phyloP scores from a whole-genome alignment of 495 filamentous ascomycete genomes.

The Penicillium verhagenii region DNA sequence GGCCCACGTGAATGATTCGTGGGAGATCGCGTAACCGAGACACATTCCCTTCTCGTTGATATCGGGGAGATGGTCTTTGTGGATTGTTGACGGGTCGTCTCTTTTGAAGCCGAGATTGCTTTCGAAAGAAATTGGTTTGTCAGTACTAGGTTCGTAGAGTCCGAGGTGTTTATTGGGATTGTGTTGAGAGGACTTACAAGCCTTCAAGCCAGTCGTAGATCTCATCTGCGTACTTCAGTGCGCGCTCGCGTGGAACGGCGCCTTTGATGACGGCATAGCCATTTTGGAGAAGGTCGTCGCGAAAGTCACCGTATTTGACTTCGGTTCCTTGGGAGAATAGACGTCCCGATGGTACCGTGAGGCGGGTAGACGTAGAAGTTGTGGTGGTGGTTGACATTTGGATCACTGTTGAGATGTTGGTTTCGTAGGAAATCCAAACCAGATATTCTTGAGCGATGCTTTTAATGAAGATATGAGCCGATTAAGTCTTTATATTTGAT shows the following conservation, averaged over 20 bases:
- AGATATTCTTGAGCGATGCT: no score
- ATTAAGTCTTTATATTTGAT: no score
- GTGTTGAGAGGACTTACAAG: slow-evolving; percentile 3
- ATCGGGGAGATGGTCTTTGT: slow-evolving; percentile 30
- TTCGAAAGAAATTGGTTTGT: not conserved
- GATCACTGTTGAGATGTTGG: not conserved
- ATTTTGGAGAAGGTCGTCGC: slow-evolving; percentile 21
- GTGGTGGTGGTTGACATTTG: not conserved
- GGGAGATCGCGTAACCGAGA: slow-evolving; percentile 31
- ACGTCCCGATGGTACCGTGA: slow-evolving; percentile 5
- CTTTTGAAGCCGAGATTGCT: slow-evolving; percentile 35
- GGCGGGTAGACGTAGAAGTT: not conserved
- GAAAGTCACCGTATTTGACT: slow-evolving; percentile 23
- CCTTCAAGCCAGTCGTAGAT: slow-evolving; percentile 16
- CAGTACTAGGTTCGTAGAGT: not conserved
- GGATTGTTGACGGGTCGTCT: slow-evolving; percentile 30
- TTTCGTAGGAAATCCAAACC: not conserved
- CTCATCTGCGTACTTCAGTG: slow-evolving; percentile 6
- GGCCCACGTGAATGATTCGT: slow-evolving; percentile 39
- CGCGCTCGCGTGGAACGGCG: slow-evolving; percentile 21
- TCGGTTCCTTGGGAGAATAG: slow-evolving; percentile 12
- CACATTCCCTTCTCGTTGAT: slow-evolving; percentile 38
- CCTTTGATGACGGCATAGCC: slow-evolving; percentile 28
- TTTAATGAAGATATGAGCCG: no score
- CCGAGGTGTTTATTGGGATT: not conserved